Evolutionary conservation across 805 yeast species (phyloP).

Genomic region (Kodamaea restingae): DNA sequence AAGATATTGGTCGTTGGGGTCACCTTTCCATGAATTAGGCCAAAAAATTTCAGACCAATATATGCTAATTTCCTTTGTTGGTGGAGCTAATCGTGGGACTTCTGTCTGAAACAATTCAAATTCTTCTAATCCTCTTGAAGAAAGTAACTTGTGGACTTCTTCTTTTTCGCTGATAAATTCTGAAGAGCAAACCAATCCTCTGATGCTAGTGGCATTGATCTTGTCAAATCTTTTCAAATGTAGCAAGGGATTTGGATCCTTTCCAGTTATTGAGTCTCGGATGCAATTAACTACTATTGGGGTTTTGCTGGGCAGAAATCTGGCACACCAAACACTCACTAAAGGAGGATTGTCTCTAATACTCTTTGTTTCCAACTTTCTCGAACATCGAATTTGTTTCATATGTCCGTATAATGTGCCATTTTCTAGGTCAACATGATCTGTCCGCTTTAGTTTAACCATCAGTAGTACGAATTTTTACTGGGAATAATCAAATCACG

Average conservation of each 20-base stretch:
- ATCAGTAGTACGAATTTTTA: not conserved
- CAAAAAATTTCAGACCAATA: conserved; percentile 69
- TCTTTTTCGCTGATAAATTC: conserved; percentile 23
- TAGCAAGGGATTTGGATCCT: conserved; percentile 23
- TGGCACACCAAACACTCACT: conserved; percentile 45
- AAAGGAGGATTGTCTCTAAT: conserved; percentile 23
- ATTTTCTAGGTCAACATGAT: conserved; percentile 43
- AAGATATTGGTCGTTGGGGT: conserved; percentile 69
- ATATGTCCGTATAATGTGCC: conserved; percentile 44
- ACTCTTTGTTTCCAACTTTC: conserved; percentile 12
- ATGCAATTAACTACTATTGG: conserved; percentile 24
- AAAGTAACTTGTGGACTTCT: conserved; percentile 14
- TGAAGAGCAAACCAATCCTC: conserved; percentile 47
- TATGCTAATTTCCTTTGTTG: conserved; percentile 59
- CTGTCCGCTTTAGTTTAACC: conserved; percentile 1
- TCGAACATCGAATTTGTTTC: conserved; percentile 39
- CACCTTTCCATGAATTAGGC: conserved; percentile 95
- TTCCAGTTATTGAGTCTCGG: conserved; percentile 22
- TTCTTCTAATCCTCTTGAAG: conserved; percentile 10
- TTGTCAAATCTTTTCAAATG: conserved; percentile 58
- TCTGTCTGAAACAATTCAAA: conserved; percentile 15
- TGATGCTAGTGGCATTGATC: conserved; percentile 17
- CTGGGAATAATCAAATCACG: too few species aligned
- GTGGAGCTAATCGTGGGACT: conserved; percentile 65
- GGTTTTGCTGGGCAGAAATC: conserved; percentile 37